Evolutionary conservation across 495 filamentous ascomycete genomes (phyloP).

Genomic region (Aspergillus sclerotioniger): DNA sequence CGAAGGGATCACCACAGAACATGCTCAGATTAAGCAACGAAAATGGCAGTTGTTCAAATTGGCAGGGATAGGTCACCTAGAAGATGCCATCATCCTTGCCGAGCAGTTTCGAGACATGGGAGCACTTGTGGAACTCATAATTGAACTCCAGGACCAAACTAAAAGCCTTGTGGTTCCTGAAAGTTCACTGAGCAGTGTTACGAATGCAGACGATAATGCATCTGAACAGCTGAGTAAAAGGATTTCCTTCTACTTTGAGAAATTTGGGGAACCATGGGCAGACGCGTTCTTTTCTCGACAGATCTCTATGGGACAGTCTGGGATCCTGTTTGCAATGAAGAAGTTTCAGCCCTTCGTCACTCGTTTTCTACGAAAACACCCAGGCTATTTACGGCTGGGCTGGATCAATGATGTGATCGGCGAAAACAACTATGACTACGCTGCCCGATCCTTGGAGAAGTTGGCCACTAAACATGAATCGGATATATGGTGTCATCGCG

Average conservation of each 20-base stretch:
- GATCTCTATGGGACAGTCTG: constrained; percentile 62
- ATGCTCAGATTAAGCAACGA: constrained; percentile 52
- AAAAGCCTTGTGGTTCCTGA: constrained; percentile 20
- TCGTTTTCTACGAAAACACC: constrained; percentile 66
- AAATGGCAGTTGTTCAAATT: constrained; percentile 59
- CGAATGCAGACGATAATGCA: constrained; percentile 21
- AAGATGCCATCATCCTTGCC: constrained; percentile 68
- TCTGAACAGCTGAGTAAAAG: constrained; percentile 40
- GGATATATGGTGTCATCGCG: constrained; percentile 84
- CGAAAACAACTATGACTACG: constrained; percentile 68
- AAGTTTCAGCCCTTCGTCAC: constrained; percentile 69
- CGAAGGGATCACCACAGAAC: constrained; percentile 46
- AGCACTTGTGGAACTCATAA: constrained; percentile 63
- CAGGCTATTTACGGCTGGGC: constrained; percentile 68
- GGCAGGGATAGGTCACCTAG: constrained; percentile 63
- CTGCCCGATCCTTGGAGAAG: constrained; percentile 62
- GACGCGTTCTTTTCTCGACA: constrained; percentile 74
- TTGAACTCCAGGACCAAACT: constrained; percentile 46
- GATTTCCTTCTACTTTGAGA: constrained; percentile 63
- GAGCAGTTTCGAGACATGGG: constrained; percentile 69
- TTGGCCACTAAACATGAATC: constrained; percentile 65
- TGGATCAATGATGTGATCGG: constrained; percentile 91
- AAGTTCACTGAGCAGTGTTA: constrained; percentile 5
- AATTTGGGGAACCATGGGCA: constrained; percentile 75
- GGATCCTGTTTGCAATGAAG: constrained; percentile 60